Percentiles rank a stretch among this genome's conserved stretches.
These are phyloP conservation scores for Paramecium caudatum DNA, from an alignment of 73 alveolate genomes.

Conservation along the genomic window DNA sequence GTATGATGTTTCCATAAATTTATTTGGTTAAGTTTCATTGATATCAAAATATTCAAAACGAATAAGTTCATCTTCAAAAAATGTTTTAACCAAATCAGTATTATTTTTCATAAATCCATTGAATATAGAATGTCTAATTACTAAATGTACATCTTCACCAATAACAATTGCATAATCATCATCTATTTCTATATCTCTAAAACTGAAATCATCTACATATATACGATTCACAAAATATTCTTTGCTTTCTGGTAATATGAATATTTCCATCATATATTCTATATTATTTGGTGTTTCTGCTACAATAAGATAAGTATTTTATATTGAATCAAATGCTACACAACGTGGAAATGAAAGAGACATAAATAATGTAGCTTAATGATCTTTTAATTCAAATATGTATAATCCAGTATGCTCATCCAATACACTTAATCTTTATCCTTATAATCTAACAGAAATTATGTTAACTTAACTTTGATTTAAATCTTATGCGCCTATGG, in stretches of 20 bases:
- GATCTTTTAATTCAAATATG: not conserved
- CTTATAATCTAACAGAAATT: slow-evolving; percentile 5
- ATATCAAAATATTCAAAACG: slow-evolving; percentile 25
- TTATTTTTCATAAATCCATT: slow-evolving; percentile 58
- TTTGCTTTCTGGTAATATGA: not conserved
- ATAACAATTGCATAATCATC: slow-evolving; percentile 56
- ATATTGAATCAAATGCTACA: slow-evolving; percentile 18
- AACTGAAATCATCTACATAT: slow-evolving; percentile 47
- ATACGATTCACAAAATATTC: slow-evolving; percentile 39
- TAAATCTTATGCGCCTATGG: slow-evolving; percentile 36
- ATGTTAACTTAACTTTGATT: not conserved
- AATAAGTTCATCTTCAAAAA: slow-evolving; percentile 43
- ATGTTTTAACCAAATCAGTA: slow-evolving; percentile 35
- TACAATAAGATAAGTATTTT: slow-evolving; percentile 13
- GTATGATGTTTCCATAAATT: slow-evolving; percentile 55
- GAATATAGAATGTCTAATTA: slow-evolving; percentile 50
- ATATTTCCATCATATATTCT: slow-evolving; percentile 61
- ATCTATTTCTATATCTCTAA: slow-evolving; percentile 38
- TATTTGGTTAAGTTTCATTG: not conserved
- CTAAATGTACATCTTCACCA: slow-evolving; percentile 65
- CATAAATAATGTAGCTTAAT: not conserved
- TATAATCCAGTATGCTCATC: slow-evolving; percentile 58
- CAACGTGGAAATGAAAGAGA: not conserved
- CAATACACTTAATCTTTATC: slow-evolving; percentile 40
- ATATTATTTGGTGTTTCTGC: slow-evolving; percentile 48